Base-by-base conservation (phyloP, 257 asterid genomes). In the Solanum paucissectum region DNA sequence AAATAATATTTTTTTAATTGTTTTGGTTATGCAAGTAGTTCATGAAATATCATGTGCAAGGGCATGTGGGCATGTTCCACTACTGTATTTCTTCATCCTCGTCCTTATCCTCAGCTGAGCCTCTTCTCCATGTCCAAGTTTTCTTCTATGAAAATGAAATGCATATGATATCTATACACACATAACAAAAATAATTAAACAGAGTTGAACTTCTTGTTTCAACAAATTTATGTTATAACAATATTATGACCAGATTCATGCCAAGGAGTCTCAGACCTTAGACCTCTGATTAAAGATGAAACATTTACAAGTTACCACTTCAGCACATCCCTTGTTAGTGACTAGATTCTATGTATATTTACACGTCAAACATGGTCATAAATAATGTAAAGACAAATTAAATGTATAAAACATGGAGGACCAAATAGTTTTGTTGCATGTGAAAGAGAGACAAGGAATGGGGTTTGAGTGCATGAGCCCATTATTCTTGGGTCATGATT, bases 401-500 rank as follows among this genome's bases (percentile, higher is more conserved):
- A 49, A 44, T 44, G 73, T 25, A 83, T 68, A 52, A 72, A 88
- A 88, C 76, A 29, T 83, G 14, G 62, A 52, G 62, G 69, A 21
- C 66, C 64, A 64, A 33, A 37, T 23, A 72, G 20, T 58, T 75
- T 83, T 79, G 86, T 82, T 82, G 86, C 69, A 32, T 18, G 16
- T 82, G 86, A 32, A 49, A 82, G 11, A 33, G 86, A 82, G 64
- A 25, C 86, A 82, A 18, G 29, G 68, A 46, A 29, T 81, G 68
- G 69, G 68, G 38, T 87, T 29, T 49, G 68, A 82, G 68, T 82
- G 71, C 69, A 82, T 29, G 86, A 82, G 21, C 89, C 86, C 87
- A 83, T 84, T 66, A 83, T 76, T 84, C 69, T 74, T 75, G 62
- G 87, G 74, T 75, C 88, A 76, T 84, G 32, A 33, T 52, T 23